phyloP scores from a whole-genome alignment of 441 rosid species.

The Populus tomentosa region DNA sequence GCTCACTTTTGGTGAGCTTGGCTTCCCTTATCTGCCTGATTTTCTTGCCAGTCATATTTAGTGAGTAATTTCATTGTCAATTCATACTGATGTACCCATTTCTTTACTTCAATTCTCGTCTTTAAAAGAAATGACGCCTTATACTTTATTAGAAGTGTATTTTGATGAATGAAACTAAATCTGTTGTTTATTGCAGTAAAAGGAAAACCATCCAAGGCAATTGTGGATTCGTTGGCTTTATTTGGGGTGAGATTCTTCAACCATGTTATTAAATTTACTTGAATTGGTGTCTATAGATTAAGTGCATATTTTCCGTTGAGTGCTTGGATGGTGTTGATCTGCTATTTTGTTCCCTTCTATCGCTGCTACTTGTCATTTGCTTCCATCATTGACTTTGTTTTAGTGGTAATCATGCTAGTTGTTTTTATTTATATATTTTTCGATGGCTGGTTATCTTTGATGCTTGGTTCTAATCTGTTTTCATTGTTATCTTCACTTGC shows the following conservation, averaged over 20 bases:
- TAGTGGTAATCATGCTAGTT: neutral
- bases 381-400: neutral
- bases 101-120: neutral
- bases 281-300: neutral
- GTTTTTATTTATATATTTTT: neutral
- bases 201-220: slow-evolving; percentile 65
- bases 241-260: slow-evolving; percentile 62
- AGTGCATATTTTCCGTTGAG: neutral
- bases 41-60: slow-evolving; percentile 76
- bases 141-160: neutral
- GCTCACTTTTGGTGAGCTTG: slow-evolving; percentile 97
- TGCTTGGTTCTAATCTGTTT: neutral
- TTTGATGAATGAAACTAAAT: neutral
- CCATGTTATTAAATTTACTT: slow-evolving; percentile 8
- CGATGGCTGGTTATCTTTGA: neutral
- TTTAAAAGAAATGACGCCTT: neutral
- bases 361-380: neutral
- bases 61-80: slow-evolving; percentile 40
- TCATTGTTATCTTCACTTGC: neutral
- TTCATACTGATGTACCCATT: slow-evolving; percentile 3
- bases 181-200: slow-evolving; percentile 48
- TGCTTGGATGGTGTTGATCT: neutral
- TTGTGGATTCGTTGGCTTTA: slow-evolving; percentile 69
- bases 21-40: slow-evolving; percentile 90
- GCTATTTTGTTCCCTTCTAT: neutral